Percentiles rank a stretch among this genome's conserved stretches.
Evolutionary conservation across 2,329 filamentous ascomycete species (phyloP).

Genomic region (Gaeumannomyces sp.): DNA sequence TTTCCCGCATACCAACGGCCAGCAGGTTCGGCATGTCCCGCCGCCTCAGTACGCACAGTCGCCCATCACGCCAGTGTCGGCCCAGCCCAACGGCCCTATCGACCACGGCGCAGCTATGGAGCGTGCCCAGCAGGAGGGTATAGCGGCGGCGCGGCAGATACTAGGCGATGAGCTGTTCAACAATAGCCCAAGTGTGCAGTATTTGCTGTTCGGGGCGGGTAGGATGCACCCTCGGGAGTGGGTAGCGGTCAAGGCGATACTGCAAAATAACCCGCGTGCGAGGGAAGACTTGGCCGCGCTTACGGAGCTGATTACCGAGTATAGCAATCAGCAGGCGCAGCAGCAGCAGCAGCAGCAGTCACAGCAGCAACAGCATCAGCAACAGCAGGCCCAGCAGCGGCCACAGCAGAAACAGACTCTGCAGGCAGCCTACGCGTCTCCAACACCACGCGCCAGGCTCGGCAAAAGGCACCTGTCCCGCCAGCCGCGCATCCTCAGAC

Average conservation of each 20-base stretch:
- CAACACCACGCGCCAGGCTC: background rate
- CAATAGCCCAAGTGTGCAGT: background rate
- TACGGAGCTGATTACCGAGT: background rate
- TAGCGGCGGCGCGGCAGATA: slow-evolving; percentile 14
- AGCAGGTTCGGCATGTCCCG: slow-evolving; percentile 24
- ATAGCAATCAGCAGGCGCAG: background rate
- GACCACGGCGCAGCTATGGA: slow-evolving; percentile 7
- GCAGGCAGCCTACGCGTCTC: slow-evolving; percentile 18
- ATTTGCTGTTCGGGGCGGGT: background rate
- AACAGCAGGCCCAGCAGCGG: slow-evolving; percentile 18
- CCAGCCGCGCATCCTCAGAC: slow-evolving; percentile 2
- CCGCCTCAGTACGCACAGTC: slow-evolving; percentile 25
- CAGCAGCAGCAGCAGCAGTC: slow-evolving; percentile 1
- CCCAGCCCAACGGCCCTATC: slow-evolving; percentile 7
- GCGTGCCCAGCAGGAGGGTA: slow-evolving; percentile 14
- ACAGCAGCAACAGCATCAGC: background rate
- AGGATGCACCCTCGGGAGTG: background rate
- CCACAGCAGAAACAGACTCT: slow-evolving; percentile 26
- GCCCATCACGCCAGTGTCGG: slow-evolving; percentile 13
- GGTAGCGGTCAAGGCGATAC: background rate
- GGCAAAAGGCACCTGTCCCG: background rate
- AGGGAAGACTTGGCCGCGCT: background rate
- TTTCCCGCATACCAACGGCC: slow-evolving; percentile 19
- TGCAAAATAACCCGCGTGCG: background rate
- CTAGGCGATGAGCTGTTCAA: slow-evolving; percentile 7